These are phyloP conservation scores for Diaporthe ampelina DNA, from an alignment of 2,329 filamentous ascomycete species.

Conservation along the genomic window DNA sequence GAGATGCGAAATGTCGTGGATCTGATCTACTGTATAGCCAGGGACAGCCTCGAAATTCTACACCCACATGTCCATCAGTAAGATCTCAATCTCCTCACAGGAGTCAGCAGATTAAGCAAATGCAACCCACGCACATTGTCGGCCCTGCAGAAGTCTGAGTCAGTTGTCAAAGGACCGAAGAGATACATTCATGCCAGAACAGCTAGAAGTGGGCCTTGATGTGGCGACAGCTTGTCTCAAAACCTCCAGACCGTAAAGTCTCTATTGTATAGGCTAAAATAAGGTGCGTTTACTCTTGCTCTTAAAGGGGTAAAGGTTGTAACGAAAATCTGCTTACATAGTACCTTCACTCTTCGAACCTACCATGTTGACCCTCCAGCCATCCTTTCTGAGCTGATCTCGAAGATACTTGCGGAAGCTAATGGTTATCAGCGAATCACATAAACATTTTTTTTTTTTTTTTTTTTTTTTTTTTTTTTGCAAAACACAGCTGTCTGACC, in stretches of 20 bases:
- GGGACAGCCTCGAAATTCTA: conserved; percentile 27
- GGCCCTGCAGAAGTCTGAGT: conserved; percentile 5
- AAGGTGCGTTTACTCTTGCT: too few relatives aligned
- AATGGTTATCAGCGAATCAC: background rate
- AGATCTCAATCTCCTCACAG: background rate
- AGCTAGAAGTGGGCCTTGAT: too few relatives aligned
- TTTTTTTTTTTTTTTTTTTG: background rate
- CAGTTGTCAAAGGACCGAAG: too few relatives aligned
- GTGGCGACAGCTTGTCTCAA: too few relatives aligned
- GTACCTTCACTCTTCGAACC: conserved; percentile 43
- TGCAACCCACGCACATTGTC: conserved; percentile 45
- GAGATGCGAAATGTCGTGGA: conserved; percentile 24
- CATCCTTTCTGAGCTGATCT: conserved; percentile 44
- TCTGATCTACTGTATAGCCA: conserved; percentile 42
- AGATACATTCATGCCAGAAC: too few relatives aligned
- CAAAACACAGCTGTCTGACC: background rate
- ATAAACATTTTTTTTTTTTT: background rate
- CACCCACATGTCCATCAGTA: background rate
- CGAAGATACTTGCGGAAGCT: conserved; percentile 45
- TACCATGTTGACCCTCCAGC: conserved; percentile 48
- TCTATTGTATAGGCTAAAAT: too few relatives aligned
- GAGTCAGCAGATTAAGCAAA: background rate
- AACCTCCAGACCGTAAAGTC: too few relatives aligned
- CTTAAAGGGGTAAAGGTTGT: too few relatives aligned
- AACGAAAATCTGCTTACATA: conserved; percentile 33